These are phyloP conservation scores for Cladosporium sp. DNA, from an alignment of 2,329 filamentous ascomycete species.

Conservation along the genomic window DNA sequence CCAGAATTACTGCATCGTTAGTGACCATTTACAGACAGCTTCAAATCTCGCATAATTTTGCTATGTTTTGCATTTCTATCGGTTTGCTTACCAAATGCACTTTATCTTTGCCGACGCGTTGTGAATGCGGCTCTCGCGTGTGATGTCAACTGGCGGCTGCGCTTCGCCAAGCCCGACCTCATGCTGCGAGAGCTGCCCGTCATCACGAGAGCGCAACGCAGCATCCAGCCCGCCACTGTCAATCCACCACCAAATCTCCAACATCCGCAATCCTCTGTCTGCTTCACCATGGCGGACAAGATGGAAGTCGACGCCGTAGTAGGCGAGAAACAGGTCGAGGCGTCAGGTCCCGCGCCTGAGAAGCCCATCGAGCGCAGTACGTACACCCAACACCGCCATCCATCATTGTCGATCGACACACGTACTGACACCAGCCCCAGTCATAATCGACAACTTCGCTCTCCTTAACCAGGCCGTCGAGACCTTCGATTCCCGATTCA, in stretches of 20 bases:
- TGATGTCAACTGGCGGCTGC: background rate
- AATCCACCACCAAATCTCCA: slow-evolving; percentile 13
- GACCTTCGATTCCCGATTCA: slow-evolving; percentile 91
- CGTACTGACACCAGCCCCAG: slow-evolving; percentile 42
- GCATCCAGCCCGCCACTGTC: background rate
- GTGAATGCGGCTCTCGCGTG: background rate
- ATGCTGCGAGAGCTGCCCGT: background rate
- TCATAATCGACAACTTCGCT: slow-evolving; percentile 90
- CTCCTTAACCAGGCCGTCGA: slow-evolving; percentile 86
- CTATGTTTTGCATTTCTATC: no score
- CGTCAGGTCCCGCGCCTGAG: slow-evolving; percentile 32
- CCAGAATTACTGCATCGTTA: no score
- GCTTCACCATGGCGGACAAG: slow-evolving; percentile 40
- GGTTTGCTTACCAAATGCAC: no score
- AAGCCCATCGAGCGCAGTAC: slow-evolving; percentile 27
- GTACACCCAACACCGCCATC: slow-evolving; percentile 15
- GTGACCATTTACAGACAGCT: no score
- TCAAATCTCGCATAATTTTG: no score
- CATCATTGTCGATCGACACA: background rate
- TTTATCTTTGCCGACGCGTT: background rate
- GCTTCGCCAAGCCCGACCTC: background rate
- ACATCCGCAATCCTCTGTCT: slow-evolving; percentile 13
- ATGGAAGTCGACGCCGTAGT: slow-evolving; percentile 39
- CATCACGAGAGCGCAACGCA: background rate
- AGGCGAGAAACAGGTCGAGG: slow-evolving; percentile 36